Evolutionary conservation across 208 protist genomes (phyloP), one percentile per base, ranked within the genome.

Genomic region (Leishmania major): DNA sequence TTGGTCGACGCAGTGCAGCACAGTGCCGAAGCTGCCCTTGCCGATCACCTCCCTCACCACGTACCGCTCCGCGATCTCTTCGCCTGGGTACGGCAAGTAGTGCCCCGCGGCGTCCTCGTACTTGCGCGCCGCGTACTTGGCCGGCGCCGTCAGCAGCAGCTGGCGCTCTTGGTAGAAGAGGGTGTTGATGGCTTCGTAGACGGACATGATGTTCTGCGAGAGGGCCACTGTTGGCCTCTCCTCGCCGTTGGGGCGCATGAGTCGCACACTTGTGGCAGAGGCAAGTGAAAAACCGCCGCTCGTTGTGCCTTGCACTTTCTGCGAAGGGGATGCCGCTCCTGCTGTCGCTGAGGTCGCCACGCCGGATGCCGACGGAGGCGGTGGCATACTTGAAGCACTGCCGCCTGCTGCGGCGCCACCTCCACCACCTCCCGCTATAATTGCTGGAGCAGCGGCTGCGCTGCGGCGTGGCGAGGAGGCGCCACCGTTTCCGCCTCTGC

Each of bases 11-110:
- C 93, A 95, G 73, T 90, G 88, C 22, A 98, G 78, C 37, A 98
- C 96, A 11, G 90, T 93, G 49, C 96, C 96, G 55, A 98, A 98
- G 86, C 89, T 96, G 57, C 96, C 96, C 35, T 94, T 94, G 7
- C 96, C 96, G 37, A 98, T 75, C n/a, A 94, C 74, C 35, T 89
- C 89, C 59, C 92, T 85, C n/a, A 98, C 93, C 11, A 89, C 91
- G 76, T 97, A 98, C 47, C 94, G 92, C 3, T 84, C 86, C 19
- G 81, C 89, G 60, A 98, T 97, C 15, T 91, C 81, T 60, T 98
- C 93, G 10, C 91, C 93, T 7, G 86, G 84, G 69, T 91, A 88
- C 40, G 90, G 84, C 69, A 97, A 59, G 85, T 97, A 98, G 84
- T 97, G 86, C 5, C 95, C 95, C 37, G 94, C 80, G 43, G 86